Base-by-base conservation (phyloP, 768 basidiomycete species). In the Lyophyllum decastes region DNA sequence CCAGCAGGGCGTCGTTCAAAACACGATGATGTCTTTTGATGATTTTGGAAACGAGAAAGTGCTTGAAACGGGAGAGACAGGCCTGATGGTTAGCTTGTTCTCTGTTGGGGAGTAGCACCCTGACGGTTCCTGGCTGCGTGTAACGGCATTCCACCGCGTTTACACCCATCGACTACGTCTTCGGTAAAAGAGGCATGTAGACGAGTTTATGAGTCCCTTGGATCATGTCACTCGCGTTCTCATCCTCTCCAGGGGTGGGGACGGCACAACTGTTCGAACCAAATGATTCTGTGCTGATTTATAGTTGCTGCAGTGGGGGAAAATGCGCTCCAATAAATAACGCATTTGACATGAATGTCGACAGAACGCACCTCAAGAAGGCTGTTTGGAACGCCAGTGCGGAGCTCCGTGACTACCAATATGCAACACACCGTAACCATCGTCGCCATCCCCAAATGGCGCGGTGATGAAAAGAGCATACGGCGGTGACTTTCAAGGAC, bases 401-500 rank as follows among this genome's bases (percentile, higher is more conserved):
- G 2, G 8, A 46, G 26, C 16, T 25, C 16, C 21, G 25, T 25
- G 33, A 55, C 14, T 47, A 55, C 19, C 14, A 53, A 16, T 10
- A 34, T 33, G 34, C 38, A 50, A 22, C 54, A 16, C 57, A 69
- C 70, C 49, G 27, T 71, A 70, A 58, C 68, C 71, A 17, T 61
- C 45, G 55, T 68, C 84, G 0, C 72, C 63, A 1, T 78, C 74
- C 1, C 82, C 78, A 52, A 87, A 84, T 30, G 71, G 69, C 1
- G 79, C 83, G 0, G 78, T 80, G 41, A 87, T 66, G 67, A 79
- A 82, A 64, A 84, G 78, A 17, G 77, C 73, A 50, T 78, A 17
- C 82, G 77, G 9, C 84, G 79, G 25, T 66, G 73, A 0, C 72
- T 75, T 64, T 87, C 84, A 33, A 87, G 68, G 25, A 79, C 56